phyloP scores from a whole-genome alignment of 2,329 filamentous ascomycete genomes.

The Apiospora pterosperma region DNA sequence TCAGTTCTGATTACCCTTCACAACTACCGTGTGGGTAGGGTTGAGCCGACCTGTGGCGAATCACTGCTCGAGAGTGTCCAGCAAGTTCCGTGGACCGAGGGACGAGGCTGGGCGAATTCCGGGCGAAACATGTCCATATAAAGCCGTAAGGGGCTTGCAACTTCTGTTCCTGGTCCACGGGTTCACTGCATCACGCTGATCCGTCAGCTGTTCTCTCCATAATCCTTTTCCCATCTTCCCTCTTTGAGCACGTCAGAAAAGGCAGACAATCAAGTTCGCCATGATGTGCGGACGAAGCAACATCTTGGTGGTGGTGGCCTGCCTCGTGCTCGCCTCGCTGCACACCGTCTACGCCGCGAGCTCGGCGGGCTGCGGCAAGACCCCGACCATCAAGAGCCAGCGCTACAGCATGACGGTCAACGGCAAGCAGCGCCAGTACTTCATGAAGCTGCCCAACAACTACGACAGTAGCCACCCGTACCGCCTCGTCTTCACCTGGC shows the following conservation, averaged over 20 bases:
- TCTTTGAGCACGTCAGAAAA: too few species aligned
- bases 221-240: background rate
- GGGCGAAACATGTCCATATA: background rate
- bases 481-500: constrained; percentile 34
- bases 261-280: background rate
- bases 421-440: constrained; percentile 27
- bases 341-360: constrained; percentile 8
- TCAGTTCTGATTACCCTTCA: background rate
- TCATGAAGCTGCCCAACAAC: constrained; percentile 27
- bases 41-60: background rate
- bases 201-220: background rate
- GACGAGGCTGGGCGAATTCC: background rate
- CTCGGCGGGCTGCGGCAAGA: constrained; percentile 22
- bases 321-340: constrained; percentile 3
- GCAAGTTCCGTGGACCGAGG: too few species aligned
- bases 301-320: background rate
- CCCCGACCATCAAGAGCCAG: constrained; percentile 15
- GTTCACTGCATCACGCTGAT: background rate
- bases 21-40: background rate
- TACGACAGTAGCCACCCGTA: constrained; percentile 33
- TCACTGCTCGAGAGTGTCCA: background rate
- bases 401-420: constrained; percentile 24
- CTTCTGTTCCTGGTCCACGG: background rate
- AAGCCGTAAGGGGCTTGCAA: background rate
- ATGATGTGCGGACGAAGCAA: constrained; percentile 3